Conservation (phyloP, 2,329 filamentous ascomycete species). For the Trichoderma simmonsii region DNA sequence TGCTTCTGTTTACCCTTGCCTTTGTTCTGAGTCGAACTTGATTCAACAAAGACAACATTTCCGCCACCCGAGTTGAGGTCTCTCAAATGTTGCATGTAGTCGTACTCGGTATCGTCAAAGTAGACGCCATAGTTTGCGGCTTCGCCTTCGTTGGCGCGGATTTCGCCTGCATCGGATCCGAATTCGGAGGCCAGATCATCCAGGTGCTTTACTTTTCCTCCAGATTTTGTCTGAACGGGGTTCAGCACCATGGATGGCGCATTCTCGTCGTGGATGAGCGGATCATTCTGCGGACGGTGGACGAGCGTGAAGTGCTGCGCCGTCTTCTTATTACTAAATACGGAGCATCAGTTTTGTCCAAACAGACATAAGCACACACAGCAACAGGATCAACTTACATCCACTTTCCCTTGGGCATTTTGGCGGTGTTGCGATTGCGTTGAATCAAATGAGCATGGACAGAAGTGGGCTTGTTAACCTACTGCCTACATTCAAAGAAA, state of each 20-base stretch:
- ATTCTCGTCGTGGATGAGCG: constrained; percentile 86
- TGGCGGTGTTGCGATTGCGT: constrained; percentile 34
- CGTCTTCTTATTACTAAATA: constrained; percentile 73
- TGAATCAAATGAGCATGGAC: constrained; percentile 9
- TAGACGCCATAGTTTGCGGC: constrained; percentile 91
- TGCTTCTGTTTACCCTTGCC: constrained; percentile 72
- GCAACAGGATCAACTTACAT: constrained; percentile 41
- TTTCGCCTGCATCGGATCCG: constrained; percentile 58
- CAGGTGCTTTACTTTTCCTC: constrained; percentile 59
- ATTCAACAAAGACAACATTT: constrained; percentile 79
- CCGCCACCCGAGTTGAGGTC: constrained; percentile 71
- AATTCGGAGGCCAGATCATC: constrained; percentile 75
- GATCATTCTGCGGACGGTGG: constrained; percentile 95
- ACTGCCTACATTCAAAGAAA: constrained; percentile 24
- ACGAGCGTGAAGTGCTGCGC: constrained; percentile 93
- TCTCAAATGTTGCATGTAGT: constrained; percentile 98
- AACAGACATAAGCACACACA: background rate
- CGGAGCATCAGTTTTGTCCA: background rate
- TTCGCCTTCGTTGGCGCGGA: constrained; percentile 91
- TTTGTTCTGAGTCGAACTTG: constrained; percentile 60
- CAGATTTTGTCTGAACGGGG: constrained; percentile 49
- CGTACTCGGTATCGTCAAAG: constrained; percentile 92
- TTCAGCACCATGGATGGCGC: constrained; percentile 91
- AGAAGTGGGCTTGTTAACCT: constrained; percentile 21
- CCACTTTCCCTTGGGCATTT: constrained; percentile 74